phyloP scores from a whole-genome alignment of 768 basidiomycete genomes.

The Steccherinum ochraceum region DNA sequence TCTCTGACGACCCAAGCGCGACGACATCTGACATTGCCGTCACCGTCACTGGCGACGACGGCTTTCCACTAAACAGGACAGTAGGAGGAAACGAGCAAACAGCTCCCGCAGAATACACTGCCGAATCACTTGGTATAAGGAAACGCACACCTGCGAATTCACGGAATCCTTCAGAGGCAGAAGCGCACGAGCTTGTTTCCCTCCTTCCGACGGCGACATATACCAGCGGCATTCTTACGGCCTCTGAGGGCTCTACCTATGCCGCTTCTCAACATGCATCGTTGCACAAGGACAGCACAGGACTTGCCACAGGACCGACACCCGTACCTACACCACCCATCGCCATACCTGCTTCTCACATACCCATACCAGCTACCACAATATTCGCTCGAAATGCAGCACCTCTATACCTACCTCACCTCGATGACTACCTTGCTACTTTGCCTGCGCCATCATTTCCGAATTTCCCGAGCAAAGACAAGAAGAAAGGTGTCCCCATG shows the following conservation, averaged over 20 bases:
- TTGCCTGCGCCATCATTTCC: constrained; percentile 40
- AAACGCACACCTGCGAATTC: not conserved
- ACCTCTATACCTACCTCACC: constrained; percentile 52
- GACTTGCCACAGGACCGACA: too few relatives aligned
- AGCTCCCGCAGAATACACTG: not conserved
- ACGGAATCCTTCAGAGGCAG: not conserved
- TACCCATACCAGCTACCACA: constrained; percentile 46
- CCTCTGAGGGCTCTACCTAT: not conserved
- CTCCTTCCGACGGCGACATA: not conserved
- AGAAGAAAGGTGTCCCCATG: constrained; percentile 27
- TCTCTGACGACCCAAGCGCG: not conserved
- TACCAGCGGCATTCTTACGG: not conserved
- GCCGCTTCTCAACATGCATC: constrained; percentile 7
- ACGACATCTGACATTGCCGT: not conserved
- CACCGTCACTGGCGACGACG: not conserved
- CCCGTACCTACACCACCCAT: not conserved
- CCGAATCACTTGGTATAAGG: not conserved
- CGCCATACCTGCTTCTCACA: constrained; percentile 24
- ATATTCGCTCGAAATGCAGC: constrained; percentile 56
- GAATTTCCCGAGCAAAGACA: not conserved
- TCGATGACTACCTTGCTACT: constrained; percentile 51
- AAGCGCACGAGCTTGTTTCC: not conserved
- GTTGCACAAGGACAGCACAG: not conserved
- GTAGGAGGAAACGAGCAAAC: not conserved
- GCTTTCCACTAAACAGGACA: not conserved